Evolutionary conservation across 306 rosid species (phyloP), one percentile per base, ranked within the genome.

Genomic region (Lathyrus oleraceus): DNA sequence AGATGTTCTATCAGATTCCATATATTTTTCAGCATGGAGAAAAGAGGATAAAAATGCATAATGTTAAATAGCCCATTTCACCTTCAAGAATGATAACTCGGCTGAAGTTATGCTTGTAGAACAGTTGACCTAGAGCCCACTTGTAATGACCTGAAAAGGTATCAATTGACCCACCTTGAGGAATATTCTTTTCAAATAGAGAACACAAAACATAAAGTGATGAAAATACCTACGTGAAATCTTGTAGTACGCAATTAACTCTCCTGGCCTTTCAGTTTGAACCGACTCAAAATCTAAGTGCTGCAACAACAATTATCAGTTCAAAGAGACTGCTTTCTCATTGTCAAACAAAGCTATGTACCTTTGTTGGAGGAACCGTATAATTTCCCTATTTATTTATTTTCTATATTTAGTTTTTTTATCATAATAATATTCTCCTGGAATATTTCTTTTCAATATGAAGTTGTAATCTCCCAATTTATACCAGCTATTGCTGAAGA

Each of bases 31-130:
- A 77, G 64, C 51, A 67, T 59, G 21, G 23, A 67, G 30, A 71
- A 10, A 66, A 58, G 30, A 76, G 30, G 61, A 43, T 57, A 19
- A 44, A 43, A 69, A 15, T 35, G 30, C 17, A 45, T 12, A 20
- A 32, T 28, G 65, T 62, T 65, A 36, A 77, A 82, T 74, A 61
- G 70, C 68, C 27, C 51, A 71, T 65, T 80, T 86, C 81, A 90
- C 98, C 98, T 88, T 94, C 98, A 66, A 94, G 98, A 65, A 93
- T 93, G 85, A 90, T 87, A 15, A 90, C 92, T 53, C 90, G 79
- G 70, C 81, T 85, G 79, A 93, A 93, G 60, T 88, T 88, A 81
- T 85, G 90, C 79, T 87, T 85, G 87, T 87, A 82, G 83, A 90
- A 93, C 71, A 90, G 82, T 68, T 86, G 81, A 81, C 88, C 96